Evolutionary conservation across 768 basidiomycete species (phyloP).

Genomic region (Leccinum variicolor): DNA sequence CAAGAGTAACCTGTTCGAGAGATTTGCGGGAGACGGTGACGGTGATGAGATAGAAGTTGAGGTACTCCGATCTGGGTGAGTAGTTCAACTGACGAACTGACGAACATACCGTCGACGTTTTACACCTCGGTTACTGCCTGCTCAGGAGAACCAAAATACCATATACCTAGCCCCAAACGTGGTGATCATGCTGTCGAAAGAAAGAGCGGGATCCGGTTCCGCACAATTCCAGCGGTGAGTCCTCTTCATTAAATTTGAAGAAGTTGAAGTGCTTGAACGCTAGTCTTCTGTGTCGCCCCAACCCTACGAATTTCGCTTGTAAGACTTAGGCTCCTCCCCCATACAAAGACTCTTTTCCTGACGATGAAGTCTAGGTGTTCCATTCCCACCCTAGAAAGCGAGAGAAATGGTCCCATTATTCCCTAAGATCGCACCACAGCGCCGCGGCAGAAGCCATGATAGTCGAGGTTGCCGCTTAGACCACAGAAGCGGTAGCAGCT

Average conservation of each 20-base stretch:
- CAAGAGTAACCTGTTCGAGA: not conserved
- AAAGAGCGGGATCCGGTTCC: slow-evolving; percentile 8
- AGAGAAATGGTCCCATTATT: slow-evolving; percentile 38
- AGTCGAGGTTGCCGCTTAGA: slow-evolving; percentile 17
- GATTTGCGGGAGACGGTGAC: slow-evolving; percentile 14
- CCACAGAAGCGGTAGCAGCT: slow-evolving; percentile 8
- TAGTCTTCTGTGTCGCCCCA: slow-evolving; percentile 53
- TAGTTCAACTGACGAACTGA: no score
- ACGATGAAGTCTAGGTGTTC: slow-evolving; percentile 30
- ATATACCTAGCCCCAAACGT: no score
- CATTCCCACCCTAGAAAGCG: slow-evolving; percentile 42
- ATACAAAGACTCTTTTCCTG: slow-evolving; percentile 33
- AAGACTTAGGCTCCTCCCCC: slow-evolving; percentile 50
- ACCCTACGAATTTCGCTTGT: slow-evolving; percentile 56
- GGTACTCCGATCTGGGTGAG: no score
- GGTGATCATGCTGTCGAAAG: no score
- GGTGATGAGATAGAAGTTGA: not conserved
- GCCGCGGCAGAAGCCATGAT: slow-evolving; percentile 27
- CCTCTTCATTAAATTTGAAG: slow-evolving; percentile 28
- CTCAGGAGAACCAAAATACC: no score
- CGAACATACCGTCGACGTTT: no score
- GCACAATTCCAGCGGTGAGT: slow-evolving; percentile 21
- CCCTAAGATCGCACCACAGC: slow-evolving; percentile 42
- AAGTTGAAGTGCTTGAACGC: slow-evolving; percentile 37
- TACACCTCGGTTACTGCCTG: no score